phyloP scores from a whole-genome alignment of 2,329 filamentous ascomycete genomes.

The Fusarium robinianum region DNA sequence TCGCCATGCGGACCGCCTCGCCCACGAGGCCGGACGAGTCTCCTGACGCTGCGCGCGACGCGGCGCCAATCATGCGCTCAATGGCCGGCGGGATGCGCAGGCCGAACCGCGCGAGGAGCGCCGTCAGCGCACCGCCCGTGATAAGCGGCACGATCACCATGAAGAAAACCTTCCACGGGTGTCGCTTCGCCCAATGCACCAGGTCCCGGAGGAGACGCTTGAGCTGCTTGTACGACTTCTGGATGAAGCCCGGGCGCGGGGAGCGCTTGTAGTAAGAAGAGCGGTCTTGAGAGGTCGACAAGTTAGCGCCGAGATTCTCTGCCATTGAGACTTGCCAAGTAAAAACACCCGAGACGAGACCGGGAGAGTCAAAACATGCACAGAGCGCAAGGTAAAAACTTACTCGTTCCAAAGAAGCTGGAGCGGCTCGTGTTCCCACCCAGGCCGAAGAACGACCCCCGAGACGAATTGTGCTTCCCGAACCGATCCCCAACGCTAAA shows the following conservation, averaged over 20 bases:
- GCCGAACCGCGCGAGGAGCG: conserved; percentile 78
- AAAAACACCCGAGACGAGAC: too few relatives aligned
- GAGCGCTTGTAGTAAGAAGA: conserved; percentile 78
- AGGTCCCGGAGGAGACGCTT: conserved; percentile 81
- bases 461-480: conserved; percentile 48
- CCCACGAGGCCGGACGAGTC: conserved; percentile 55
- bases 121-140: conserved; percentile 79
- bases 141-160: conserved; percentile 86
- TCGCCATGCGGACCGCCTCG: conserved; percentile 60
- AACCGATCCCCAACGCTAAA: conserved; percentile 42
- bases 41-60: conserved; percentile 53
- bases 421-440: conserved; percentile 50
- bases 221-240: conserved; percentile 73
- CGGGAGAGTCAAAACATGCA: background rate
- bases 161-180: conserved; percentile 87
- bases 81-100: conserved; percentile 71
- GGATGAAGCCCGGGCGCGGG: conserved; percentile 78
- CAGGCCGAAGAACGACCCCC: conserved; percentile 53
- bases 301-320: conserved; percentile 5
- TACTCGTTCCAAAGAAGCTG: conserved; percentile 53
- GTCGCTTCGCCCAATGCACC: conserved; percentile 76
- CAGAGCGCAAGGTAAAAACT: conserved; percentile 19
- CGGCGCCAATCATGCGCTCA: conserved; percentile 61
- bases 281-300: conserved; percentile 44
- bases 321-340: too few relatives aligned